Evolutionary conservation across 2,329 filamentous ascomycete species (phyloP).

Genomic region (Fusarium zealandicum): DNA sequence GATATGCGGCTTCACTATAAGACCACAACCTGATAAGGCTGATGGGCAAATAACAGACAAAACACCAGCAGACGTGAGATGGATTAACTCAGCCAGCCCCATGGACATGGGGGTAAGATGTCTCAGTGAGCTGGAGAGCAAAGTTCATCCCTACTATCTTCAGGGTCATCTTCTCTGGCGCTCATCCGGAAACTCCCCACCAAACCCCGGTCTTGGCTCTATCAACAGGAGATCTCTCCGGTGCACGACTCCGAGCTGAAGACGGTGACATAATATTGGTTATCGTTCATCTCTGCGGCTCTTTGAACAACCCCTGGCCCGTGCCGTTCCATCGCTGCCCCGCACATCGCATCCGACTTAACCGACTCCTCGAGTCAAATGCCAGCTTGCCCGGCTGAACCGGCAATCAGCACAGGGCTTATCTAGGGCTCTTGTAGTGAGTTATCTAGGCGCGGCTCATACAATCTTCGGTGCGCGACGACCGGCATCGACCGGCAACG

Average conservation of each 20-base stretch:
- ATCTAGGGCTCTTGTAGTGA: neutral
- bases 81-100: neutral
- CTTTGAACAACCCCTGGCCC: conserved; percentile 18
- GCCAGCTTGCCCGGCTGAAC: conserved; percentile 11
- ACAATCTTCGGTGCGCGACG: neutral
- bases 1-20: neutral
- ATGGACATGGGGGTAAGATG: neutral
- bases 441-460: conserved; percentile 1
- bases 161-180: neutral
- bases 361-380: conserved; percentile 26
- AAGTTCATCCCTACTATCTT: neutral
- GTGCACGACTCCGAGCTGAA: neutral
- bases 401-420: conserved; percentile 9
- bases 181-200: neutral
- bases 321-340: conserved; percentile 8
- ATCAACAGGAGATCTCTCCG: neutral
- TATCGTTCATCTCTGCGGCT: conserved; percentile 14
- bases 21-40: neutral
- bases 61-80: neutral
- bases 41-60: too few species aligned
- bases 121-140: neutral
- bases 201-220: conserved; percentile 11
- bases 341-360: conserved; percentile 33
- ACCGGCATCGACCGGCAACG: conserved; percentile 34
- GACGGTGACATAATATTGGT: conserved; percentile 17